Evolutionary conservation across 805 yeast genomes (phyloP), one percentile per base, ranked within the genome.

Genomic region (Wickerhamomyces rabaulensis): DNA sequence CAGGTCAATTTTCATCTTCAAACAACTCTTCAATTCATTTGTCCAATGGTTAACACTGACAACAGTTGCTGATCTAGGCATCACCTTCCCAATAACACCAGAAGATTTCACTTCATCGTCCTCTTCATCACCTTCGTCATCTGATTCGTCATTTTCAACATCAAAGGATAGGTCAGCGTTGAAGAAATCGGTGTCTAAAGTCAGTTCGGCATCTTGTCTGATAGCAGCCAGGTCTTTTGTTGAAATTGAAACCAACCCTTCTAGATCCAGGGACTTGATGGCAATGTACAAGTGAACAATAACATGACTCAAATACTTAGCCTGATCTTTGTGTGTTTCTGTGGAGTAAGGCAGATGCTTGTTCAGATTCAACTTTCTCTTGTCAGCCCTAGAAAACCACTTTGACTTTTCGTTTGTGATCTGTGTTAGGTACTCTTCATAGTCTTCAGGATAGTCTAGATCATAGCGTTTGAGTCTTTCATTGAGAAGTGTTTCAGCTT

Each of bases 1-100:
- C 68, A 92, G 74, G 44, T 84, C 85, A 56, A 85, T 80, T 56
- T 87, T 87, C 80, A 85, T 82, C 55, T 77, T 78, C 45, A 89
- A 63, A 78, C 96, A 84, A 37, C 84, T 82, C 43, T 79, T 76
- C 51, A 92, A 72, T 62, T 90, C 97, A 45, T 84, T 82, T 0
- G 97, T 84, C 96, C 97, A 91, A 48, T 84, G 87, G 44, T 83
- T 75, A 8, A 89, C 84, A 40, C 82, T 76, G 7, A 86, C 80
- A 7, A 87, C 83, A 0, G 94, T 79, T 0, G 94, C 85, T 1
- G 88, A 79, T 53, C 76, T 74, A 2, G 85, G 79, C 1, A 82
- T 73, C 9, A 80, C 74, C 52, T 80, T 82, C 49, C 84, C 82
- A 41, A 82, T 82, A 19, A 66, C 61, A 43, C 71, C 66, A 40